Evolutionary conservation across 2,329 filamentous ascomycete genomes (phyloP).

Genomic region (Fusarium beomiforme): DNA sequence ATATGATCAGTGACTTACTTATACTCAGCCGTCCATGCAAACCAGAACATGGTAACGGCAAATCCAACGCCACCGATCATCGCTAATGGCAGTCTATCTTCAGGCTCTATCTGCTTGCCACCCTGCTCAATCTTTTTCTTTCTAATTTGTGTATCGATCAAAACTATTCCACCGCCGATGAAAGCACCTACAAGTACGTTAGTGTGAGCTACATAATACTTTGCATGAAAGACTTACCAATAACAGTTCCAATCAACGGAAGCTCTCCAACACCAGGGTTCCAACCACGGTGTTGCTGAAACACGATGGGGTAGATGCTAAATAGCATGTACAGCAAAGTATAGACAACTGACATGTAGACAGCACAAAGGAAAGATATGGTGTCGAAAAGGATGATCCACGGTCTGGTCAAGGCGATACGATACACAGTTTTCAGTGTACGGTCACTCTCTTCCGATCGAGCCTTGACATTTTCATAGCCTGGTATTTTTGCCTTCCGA

Average conservation of each 20-base stretch:
- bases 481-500: constrained; percentile 28
- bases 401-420: constrained; percentile 77
- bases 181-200: constrained; percentile 13
- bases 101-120: constrained; percentile 23
- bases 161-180: constrained; percentile 24
- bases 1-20: not conserved
- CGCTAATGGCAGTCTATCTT: constrained; percentile 30
- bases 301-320: constrained; percentile 73
- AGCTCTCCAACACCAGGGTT: constrained; percentile 30
- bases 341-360: constrained; percentile 85
- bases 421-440: constrained; percentile 55
- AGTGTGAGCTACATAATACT: not conserved
- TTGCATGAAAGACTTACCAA: not conserved
- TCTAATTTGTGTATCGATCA: constrained; percentile 24
- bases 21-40: constrained; percentile 35
- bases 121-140: constrained; percentile 17
- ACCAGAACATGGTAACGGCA: constrained; percentile 37
- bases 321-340: constrained; percentile 78
- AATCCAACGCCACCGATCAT: constrained; percentile 34
- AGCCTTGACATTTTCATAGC: constrained; percentile 25
- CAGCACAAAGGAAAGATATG: constrained; percentile 80
- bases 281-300: constrained; percentile 56
- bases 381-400: constrained; percentile 79
- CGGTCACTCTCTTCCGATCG: constrained; percentile 17
- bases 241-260: constrained; percentile 32